Conservation (phyloP, 1,284 basidiomycete genomes). For the Kwoniella shivajii region DNA sequence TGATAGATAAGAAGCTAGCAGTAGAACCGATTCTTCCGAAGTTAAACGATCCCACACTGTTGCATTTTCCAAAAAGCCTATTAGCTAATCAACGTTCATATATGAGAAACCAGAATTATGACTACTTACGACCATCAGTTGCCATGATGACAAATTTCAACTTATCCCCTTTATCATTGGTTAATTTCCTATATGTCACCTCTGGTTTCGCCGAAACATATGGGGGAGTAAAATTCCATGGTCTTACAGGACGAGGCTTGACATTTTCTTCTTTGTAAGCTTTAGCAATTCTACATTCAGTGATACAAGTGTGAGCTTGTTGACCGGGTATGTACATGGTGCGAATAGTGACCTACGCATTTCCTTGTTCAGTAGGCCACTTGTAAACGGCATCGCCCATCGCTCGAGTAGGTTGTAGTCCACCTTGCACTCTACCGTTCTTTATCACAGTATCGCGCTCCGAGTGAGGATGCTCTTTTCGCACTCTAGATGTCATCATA, state of each 20-base stretch:
- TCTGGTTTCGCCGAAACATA: conserved; percentile 92
- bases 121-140: conserved; percentile 71
- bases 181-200: conserved; percentile 72
- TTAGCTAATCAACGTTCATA: neutral
- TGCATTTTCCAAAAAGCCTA: neutral
- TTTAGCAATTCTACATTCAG: conserved; percentile 65
- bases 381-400: conserved; percentile 92
- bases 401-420: conserved; percentile 90
- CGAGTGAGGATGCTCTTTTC: conserved; percentile 80
- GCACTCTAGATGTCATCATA: conserved; percentile 64
- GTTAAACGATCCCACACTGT: conserved; percentile 91
- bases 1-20: conserved; percentile 80
- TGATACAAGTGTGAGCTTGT: too few species aligned
- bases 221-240: conserved; percentile 78
- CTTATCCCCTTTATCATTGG: conserved; percentile 49
- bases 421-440: conserved; percentile 84
- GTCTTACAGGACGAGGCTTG: conserved; percentile 63
- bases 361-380: conserved; percentile 65
- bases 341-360: conserved; percentile 60
- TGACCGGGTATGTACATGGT: neutral
- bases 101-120: neutral
- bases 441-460: conserved; percentile 81
- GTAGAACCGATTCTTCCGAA: conserved; percentile 90
- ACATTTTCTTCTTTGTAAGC: conserved; percentile 67
- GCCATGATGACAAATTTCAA: conserved; percentile 81